Evolutionary conservation across 2,329 filamentous ascomycete genomes (phyloP), one percentile per base, ranked within the genome.

Genomic region (Colletotrichum shisoi): DNA sequence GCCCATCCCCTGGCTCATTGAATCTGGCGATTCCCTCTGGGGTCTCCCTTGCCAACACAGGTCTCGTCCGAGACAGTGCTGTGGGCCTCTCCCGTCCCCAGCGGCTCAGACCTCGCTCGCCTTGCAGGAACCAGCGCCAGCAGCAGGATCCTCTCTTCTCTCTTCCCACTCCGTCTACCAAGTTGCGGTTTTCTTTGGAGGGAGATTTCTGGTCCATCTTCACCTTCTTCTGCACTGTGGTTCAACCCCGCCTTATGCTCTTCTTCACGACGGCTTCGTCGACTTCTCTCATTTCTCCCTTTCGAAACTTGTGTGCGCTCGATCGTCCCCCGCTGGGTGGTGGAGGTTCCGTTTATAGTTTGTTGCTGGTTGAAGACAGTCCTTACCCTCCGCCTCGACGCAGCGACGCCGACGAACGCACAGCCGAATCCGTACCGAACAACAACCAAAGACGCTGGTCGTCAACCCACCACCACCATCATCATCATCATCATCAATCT

Each of bases 371-470:
- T 59, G 67, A 67, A 68, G 49, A 60, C 68, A 63, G 64, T 69
- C 68, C 57, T 68, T 69, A 69, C 67, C 56, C 61, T 39, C 57
- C 64, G 31, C 31, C 31, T 34, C 60, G 63, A 61, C 57, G 53
- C 51, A 57, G 60, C 54, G 39, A 57, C 13, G 40, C 19, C 57
- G 51, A 51, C 64, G 64, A 58, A 48, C 44, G 24, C 24, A 57
- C 48, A 46, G 31, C 42, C 51, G 53, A 51, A 39, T 15, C 48
- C 49, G 31, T 37, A 54, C 13, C 37, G 48, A 62, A 56, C 21
- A 49, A 8, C 19, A 46, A 40, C 15, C 5, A 57, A 44, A 68
- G 78, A 80, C 79, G 78, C 78, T 74, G 79, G 78, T 67, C 79
- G 78, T 80, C 78, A 66, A 27, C 13, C 12, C 54, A 57, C 27